phyloP scores from a whole-genome alignment of 78 protist genomes.

The Emiliania huxleyi region DNA sequence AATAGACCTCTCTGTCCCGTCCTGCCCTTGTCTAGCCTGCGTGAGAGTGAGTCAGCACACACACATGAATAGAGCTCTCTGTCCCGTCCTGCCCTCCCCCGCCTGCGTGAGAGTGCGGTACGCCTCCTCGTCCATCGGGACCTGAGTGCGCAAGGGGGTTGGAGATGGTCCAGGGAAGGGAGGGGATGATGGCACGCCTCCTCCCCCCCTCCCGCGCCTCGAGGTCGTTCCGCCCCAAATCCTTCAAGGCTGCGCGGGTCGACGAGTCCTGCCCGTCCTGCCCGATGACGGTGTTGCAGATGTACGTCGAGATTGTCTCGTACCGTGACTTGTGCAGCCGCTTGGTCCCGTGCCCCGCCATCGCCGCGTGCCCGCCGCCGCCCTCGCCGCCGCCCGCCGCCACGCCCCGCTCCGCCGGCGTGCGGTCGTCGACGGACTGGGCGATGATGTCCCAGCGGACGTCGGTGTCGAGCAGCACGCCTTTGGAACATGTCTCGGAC shows the following conservation, averaged over 20 bases:
- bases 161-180: no score
- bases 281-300: constrained; percentile 1
- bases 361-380: background rate
- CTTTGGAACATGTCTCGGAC: no score
- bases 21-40: no score
- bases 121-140: constrained; percentile 54
- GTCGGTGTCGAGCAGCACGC: constrained; percentile 90
- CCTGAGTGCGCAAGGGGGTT: no score
- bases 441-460: constrained; percentile 78
- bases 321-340: constrained; percentile 78
- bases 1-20: no score
- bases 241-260: constrained; percentile 55
- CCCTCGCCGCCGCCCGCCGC: background rate
- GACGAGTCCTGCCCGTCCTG: background rate
- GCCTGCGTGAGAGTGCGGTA: constrained; percentile 53
- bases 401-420: constrained; percentile 71
- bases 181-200: no score
- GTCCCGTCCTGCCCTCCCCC: constrained; percentile 56
- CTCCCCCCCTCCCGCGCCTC: no score
- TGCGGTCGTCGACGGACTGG: constrained; percentile 91
- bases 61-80: no score
- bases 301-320: constrained; percentile 73
- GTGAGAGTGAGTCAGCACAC: no score
- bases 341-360: background rate
- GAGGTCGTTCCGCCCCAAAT: no score